Base-by-base conservation (phyloP, 2,329 filamentous ascomycete genomes). In the Fusarium tjaetaba region DNA sequence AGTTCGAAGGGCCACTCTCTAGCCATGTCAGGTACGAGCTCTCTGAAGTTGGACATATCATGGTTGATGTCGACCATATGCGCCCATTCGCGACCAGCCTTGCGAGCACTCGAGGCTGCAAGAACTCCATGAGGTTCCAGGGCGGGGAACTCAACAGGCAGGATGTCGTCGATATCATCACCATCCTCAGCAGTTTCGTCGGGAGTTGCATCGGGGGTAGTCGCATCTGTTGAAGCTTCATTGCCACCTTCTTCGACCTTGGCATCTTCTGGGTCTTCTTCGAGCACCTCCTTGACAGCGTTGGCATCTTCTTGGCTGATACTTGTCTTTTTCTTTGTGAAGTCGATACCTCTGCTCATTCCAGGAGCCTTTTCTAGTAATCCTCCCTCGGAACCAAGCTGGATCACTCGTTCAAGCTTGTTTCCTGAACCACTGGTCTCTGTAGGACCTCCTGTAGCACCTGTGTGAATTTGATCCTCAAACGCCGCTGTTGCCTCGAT, bases 11-110 rank as follows among this genome's bases (percentile, higher is more conserved):
- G 95, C 94, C 95, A 99, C 72, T 97, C 93, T 73, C 93, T 90
- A 3, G 96, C 96, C 95, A 98, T 98, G 69, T 98, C 94, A 0
- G 96, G 96, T 13, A 99, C 95, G 42, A 99, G 86, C 70, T 98
- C 96, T 66, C 89, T 87, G 82, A 99, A 98, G 80, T 98, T 98
- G n/a, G 93, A 88, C 78, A 98, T 97, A 59, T 96, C 94, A 68
- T 94, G 90, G 78, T 96, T 95, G 76, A 98, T 92, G 81, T 99
- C 96, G 4, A 99, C 96, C 91, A 99, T 97, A 83, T 99, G 96
- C 58, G 96, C 96, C 96, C 96, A 99, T 84, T 98, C 94, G 77
- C 90, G 92, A 11, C 93, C 93, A 43, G 90, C 90, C 78, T 93
- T 93, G 79, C 92, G 93, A 69, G 91, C 87, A 68, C 91, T 90